Evolutionary conservation across 805 yeast genomes (phyloP).

Genomic region (Phaffomyces antillensis): DNA sequence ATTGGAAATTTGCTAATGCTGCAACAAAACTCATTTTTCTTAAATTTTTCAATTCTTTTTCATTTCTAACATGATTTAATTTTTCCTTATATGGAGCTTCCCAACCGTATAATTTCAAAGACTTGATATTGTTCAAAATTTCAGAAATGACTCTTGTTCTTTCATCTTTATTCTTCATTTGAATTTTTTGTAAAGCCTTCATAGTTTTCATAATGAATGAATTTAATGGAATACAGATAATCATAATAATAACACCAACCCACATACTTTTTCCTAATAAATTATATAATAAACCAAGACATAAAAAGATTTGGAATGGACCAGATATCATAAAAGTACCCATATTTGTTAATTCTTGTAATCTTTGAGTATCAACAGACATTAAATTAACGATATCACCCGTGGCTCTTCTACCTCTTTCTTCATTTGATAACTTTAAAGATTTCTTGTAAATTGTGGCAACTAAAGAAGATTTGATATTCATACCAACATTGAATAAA

Average conservation of each 20-base stretch:
- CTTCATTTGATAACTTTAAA: conserved; percentile 61
- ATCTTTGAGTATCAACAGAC: conserved; percentile 89
- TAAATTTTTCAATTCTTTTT: conserved; percentile 73
- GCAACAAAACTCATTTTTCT: conserved; percentile 63
- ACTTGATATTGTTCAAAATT: conserved; percentile 84
- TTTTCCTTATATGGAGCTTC: conserved; percentile 76
- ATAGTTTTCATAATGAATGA: conserved; percentile 60
- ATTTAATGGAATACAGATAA: conserved; percentile 74
- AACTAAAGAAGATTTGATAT: conserved; percentile 61
- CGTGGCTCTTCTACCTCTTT: conserved; percentile 63
- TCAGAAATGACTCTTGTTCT: conserved; percentile 87
- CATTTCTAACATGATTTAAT: conserved; percentile 77
- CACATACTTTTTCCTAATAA: conserved; percentile 88
- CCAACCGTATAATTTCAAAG: conserved; percentile 94
- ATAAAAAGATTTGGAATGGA: conserved; percentile 77
- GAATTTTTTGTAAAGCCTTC: conserved; percentile 68
- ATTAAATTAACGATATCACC: conserved; percentile 93
- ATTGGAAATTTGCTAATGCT: conserved; percentile 68
- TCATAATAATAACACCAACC: conserved; percentile 83
- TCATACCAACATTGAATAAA: conserved; percentile 70
- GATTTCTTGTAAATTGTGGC: conserved; percentile 65
- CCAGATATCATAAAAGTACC: conserved; percentile 86
- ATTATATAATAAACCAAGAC: conserved; percentile 65
- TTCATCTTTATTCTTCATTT: conserved; percentile 87
- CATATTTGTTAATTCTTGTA: conserved; percentile 75